Conservation (phyloP, 2,329 filamentous ascomycete genomes). For the Aspergillus aculeatinus region DNA sequence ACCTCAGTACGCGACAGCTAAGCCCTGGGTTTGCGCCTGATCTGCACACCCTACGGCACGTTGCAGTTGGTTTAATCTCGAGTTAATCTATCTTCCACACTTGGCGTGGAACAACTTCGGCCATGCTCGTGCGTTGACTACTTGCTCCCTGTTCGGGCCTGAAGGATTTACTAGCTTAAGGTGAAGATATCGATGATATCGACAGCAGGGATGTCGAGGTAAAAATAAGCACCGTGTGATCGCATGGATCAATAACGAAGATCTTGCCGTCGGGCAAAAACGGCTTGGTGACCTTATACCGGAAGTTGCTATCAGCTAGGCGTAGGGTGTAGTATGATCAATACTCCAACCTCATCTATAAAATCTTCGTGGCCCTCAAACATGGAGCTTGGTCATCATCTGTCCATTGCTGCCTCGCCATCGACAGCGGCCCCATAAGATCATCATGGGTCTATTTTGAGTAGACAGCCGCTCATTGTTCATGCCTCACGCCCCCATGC, state of each 20-base stretch:
- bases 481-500: no score
- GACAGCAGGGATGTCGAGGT: no score
- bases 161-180: background rate
- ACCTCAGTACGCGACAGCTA: background rate
- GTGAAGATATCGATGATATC: no score
- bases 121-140: background rate
- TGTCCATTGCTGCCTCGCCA: background rate
- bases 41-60: background rate
- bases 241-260: no score
- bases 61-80: background rate
- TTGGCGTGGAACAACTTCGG: background rate
- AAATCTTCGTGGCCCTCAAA: no score
- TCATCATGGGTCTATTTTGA: background rate
- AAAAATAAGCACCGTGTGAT: no score
- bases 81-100: background rate
- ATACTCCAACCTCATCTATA: no score
- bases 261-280: no score
- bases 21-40: background rate
- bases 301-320: no score
- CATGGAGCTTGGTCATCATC: background rate
- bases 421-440: background rate
- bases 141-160: background rate
- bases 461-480: no score
- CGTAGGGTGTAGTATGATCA: no score
- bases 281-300: no score